phyloP scores from a whole-genome alignment of 345 rosid genomes.

The Camelina hispida region DNA sequence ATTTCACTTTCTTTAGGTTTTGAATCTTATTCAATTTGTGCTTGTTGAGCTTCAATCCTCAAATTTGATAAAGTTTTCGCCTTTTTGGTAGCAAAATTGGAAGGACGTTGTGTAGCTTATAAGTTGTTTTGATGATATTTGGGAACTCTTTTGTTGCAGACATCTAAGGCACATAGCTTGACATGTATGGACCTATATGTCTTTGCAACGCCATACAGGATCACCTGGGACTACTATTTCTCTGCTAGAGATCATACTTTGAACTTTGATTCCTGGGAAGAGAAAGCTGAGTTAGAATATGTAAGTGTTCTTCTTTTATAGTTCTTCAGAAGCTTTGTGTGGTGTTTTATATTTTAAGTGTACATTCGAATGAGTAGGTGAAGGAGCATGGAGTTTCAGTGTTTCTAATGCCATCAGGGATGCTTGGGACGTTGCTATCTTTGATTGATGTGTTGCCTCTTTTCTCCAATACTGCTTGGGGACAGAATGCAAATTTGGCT shows the following conservation, averaged over 20 bases:
- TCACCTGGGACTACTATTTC: slow-evolving; percentile 97
- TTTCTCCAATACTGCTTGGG: slow-evolving; percentile 91
- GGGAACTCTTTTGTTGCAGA: slow-evolving; percentile 51
- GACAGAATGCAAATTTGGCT: slow-evolving; percentile 86
- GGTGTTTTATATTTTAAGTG: neutral
- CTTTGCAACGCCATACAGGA: slow-evolving; percentile 94
- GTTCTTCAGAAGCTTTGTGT: neutral
- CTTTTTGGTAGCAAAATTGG: neutral
- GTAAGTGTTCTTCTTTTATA: slow-evolving; percentile 51
- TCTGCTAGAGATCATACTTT: slow-evolving; percentile 77
- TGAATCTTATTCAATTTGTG: neutral
- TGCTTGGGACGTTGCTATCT: slow-evolving; percentile 89
- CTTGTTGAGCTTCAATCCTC: neutral
- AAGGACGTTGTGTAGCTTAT: slow-evolving; percentile 5
- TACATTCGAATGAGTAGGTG: slow-evolving; percentile 57
- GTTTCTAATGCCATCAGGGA: slow-evolving; percentile 97
- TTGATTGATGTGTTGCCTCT: slow-evolving; percentile 87
- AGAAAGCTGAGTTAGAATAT: slow-evolving; percentile 82
- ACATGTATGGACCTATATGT: slow-evolving; percentile 97
- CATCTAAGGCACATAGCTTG: slow-evolving; percentile 88
- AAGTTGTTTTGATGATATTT: neutral
- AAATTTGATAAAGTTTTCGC: neutral
- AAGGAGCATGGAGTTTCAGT: slow-evolving; percentile 93
- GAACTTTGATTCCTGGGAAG: slow-evolving; percentile 92
- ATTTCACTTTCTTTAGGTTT: neutral